These are phyloP conservation scores for Taxillus chinensis DNA, from an alignment of 164 flowering plant genomes.

Conservation along the genomic window DNA sequence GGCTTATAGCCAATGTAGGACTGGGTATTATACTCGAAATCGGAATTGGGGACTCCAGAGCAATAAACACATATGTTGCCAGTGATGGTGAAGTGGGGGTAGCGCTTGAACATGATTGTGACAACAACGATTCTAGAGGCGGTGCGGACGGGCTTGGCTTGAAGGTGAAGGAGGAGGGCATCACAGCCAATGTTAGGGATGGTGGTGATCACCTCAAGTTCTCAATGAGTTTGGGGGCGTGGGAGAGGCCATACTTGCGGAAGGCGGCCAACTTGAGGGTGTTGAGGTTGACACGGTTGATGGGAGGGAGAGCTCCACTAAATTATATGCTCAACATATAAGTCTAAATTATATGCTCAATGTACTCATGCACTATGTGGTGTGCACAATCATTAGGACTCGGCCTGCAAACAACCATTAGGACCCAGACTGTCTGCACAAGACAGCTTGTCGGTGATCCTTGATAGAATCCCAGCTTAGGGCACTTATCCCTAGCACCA, in stretches of 20 bases:
- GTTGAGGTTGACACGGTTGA: conserved; percentile 80
- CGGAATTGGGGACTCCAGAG: conserved; percentile 97
- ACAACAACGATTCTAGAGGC: conserved; percentile 98
- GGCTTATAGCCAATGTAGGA: conserved; percentile 97
- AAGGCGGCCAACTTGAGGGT: conserved; percentile 86
- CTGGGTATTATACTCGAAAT: conserved; percentile 96
- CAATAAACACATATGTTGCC: conserved; percentile 97
- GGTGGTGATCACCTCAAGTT: conserved; percentile 98
- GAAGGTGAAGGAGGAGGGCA: conserved; percentile 65
- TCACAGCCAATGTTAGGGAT: conserved; percentile 89
- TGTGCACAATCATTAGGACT: no score
- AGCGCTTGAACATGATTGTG: conserved; percentile 97
- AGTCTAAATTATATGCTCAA: no score
- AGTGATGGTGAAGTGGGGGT: conserved; percentile 97
- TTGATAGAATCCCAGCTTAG: no score
- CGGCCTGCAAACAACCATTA: no score
- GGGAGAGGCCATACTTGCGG: conserved; percentile 83
- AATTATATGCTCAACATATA: no score
- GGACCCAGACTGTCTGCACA: no score
- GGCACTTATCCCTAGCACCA: no score
- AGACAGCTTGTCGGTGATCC: no score
- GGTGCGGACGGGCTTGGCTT: conserved; percentile 93
- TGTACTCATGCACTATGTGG: no score
- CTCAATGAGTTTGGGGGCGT: conserved; percentile 94
- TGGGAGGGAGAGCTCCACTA: conserved; percentile 73